Percentiles rank a stretch among this genome's conserved stretches.
Conservation (phyloP, 2,329 filamentous ascomycete genomes). For the Fonsecaea multimorphosa region DNA sequence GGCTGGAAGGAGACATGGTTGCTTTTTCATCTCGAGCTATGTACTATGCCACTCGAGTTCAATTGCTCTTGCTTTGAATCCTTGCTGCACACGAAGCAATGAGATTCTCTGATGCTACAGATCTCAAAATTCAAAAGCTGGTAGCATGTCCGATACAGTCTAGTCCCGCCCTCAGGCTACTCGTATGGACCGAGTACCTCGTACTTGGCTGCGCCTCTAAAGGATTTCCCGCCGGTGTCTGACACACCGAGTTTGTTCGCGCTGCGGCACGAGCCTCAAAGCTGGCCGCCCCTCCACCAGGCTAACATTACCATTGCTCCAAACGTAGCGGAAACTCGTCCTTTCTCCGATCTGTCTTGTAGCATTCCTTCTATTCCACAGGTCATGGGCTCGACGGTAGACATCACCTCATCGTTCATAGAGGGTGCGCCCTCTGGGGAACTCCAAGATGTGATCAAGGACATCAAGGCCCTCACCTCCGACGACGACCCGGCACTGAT, state of each 20-base stretch:
- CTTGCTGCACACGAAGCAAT: neutral
- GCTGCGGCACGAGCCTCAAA: conserved; percentile 3
- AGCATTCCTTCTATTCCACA: neutral
- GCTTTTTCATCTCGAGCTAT: conserved; percentile 3
- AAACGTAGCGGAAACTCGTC: neutral
- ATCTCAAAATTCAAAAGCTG: neutral
- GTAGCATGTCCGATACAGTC: neutral
- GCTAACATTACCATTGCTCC: neutral
- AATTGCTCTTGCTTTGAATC: neutral
- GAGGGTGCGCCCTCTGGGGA: conserved; percentile 95
- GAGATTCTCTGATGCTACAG: neutral
- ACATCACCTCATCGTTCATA: conserved; percentile 82
- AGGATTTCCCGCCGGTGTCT: neutral
- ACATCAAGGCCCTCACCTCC: conserved; percentile 84
- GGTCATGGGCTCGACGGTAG: conserved; percentile 56
- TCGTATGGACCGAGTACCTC: too few relatives aligned
- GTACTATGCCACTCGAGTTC: conserved; percentile 5
- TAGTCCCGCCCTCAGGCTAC: conserved; percentile 13
- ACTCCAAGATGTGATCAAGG: conserved; percentile 82
- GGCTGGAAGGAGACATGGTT: neutral
- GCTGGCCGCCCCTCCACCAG: neutral
- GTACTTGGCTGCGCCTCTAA: conserved; percentile 7
- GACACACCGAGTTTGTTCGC: neutral
- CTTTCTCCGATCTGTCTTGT: neutral
- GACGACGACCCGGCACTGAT: conserved; percentile 69